Conservation (phyloP, 2,329 filamentous ascomycete genomes). For the Coleophoma crateriformis region DNA sequence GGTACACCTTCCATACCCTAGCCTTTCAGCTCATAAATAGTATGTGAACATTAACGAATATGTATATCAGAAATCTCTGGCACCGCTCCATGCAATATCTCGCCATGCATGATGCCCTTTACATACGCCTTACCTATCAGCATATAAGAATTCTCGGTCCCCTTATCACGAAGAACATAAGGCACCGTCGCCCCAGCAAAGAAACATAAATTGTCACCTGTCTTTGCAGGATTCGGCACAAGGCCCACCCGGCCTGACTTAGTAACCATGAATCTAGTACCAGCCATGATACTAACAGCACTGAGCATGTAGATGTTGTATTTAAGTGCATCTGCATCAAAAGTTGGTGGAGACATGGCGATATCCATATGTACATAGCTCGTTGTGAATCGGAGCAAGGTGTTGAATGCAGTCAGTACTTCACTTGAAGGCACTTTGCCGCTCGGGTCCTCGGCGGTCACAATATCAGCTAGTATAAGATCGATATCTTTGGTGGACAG, state of each 20-base stretch:
- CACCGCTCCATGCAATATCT: too few species aligned
- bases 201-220: background rate
- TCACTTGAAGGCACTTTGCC: background rate
- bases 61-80: too few species aligned
- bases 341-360: background rate
- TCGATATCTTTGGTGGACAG: too few species aligned
- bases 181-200: background rate
- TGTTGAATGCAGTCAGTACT: background rate
- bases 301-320: background rate
- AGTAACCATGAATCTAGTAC: background rate
- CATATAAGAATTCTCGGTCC: too few species aligned
- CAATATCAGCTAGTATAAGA: too few species aligned
- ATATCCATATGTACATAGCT: background rate
- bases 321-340: background rate
- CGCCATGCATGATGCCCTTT: too few species aligned
- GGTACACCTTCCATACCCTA: too few species aligned
- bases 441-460: background rate
- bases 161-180: background rate
- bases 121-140: too few species aligned
- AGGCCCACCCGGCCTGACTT: background rate
- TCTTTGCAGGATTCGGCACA: background rate
- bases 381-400: background rate
- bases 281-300: background rate
- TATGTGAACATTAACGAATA: too few species aligned
- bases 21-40: too few species aligned